These are phyloP conservation scores for Medicago truncatula DNA, from an alignment of 306 rosid genomes.

Conservation along the genomic window MtrunA17r5.0-ANR NC_053048.1:52426001-52426500, in stretches of 20 bases:
- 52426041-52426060: too few relatives aligned
- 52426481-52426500: constrained; percentile 39
- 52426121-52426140: too few relatives aligned
- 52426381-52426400: constrained; percentile 62
- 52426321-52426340: constrained; percentile 52
- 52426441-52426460: constrained; percentile 4
- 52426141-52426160: neutral
- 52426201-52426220: constrained; percentile 22
- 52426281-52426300: constrained; percentile 36
- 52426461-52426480: constrained; percentile 48
- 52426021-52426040: too few relatives aligned
- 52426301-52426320: constrained; percentile 40
- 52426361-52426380: constrained; percentile 45
- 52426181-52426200: constrained; percentile 5
- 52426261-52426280: constrained; percentile 45
- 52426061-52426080: constrained; percentile 1
- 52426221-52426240: constrained; percentile 44
- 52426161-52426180: neutral
- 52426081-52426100: neutral
- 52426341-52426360: constrained; percentile 41
- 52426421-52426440: constrained; percentile 45
- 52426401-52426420: constrained; percentile 62
- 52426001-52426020: too few relatives aligned
- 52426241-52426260: constrained; percentile 40
- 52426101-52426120: too few relatives aligned